A percentile compares a stretch with the other conserved stretches of the same genome.
phyloP scores from a whole-genome alignment of 2,329 filamentous ascomycete genomes.

The Metarhizium rileyi region DNA sequence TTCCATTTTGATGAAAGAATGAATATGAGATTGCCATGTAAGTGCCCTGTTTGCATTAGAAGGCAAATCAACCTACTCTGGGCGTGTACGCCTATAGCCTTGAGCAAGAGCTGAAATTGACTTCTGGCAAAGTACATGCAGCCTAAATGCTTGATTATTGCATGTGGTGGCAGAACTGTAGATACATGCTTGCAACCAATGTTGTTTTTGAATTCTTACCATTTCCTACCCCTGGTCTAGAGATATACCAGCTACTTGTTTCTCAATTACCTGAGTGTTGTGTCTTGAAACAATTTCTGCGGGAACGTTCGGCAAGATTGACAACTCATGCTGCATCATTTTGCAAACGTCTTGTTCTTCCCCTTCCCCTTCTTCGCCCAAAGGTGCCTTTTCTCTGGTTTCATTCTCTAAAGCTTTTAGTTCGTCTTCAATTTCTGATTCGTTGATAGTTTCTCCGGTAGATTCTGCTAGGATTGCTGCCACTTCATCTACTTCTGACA shows the following conservation, averaged over 20 bases:
- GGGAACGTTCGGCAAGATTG: background rate
- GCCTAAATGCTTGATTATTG: background rate
- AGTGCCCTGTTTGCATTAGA: background rate
- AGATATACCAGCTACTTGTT: background rate
- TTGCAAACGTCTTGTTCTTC: conserved; percentile 19
- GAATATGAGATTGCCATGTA: too few relatives aligned
- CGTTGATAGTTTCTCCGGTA: conserved; percentile 51
- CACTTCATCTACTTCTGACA: conserved; percentile 75
- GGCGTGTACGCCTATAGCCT: background rate
- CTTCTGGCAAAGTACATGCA: background rate
- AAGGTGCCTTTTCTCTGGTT: conserved; percentile 41
- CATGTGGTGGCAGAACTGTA: background rate
- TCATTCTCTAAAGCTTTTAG: conserved; percentile 63
- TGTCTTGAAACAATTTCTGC: background rate
- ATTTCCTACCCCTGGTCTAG: background rate
- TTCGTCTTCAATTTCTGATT: conserved; percentile 80
- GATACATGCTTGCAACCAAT: background rate
- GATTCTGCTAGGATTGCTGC: conserved; percentile 62
- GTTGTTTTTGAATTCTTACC: background rate
- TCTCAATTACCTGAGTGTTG: background rate
- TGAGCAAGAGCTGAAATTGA: background rate
- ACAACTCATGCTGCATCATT: background rate
- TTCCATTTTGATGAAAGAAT: background rate
- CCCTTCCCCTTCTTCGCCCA: conserved; percentile 37
- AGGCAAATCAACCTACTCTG: background rate